phyloP scores from a whole-genome alignment of 805 yeast species.

The Candida ipomoeae region DNA sequence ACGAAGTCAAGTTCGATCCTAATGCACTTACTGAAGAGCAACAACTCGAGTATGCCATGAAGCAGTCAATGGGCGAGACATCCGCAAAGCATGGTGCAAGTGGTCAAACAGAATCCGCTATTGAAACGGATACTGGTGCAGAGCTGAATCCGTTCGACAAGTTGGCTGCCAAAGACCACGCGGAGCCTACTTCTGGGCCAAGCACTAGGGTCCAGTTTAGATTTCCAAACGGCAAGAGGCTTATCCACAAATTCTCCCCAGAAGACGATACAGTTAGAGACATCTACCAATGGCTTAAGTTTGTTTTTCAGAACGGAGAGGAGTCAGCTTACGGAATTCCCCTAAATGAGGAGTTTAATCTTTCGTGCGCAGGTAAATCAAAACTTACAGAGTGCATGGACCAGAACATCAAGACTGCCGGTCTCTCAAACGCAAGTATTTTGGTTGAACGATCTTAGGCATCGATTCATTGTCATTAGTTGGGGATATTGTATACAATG shows the following conservation, averaged over 20 bases:
- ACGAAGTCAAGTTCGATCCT: constrained; percentile 58
- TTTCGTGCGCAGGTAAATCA: constrained; percentile 32
- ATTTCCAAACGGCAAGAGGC: constrained; percentile 79
- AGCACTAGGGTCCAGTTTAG: constrained; percentile 83
- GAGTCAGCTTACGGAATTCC: constrained; percentile 51
- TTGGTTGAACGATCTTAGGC: constrained; percentile 47
- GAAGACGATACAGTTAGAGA: constrained; percentile 50
- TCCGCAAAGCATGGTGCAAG: constrained; percentile 6
- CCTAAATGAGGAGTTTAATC: constrained; percentile 25
- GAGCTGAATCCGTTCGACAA: constrained; percentile 42
- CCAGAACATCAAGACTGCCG: constrained; percentile 64
- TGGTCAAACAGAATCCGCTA: constrained; percentile 23
- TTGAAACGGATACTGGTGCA: constrained; percentile 15
- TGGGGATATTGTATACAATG: not conserved
- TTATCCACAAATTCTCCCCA: constrained; percentile 63
- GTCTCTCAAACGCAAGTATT: constrained; percentile 76
- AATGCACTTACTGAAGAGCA: constrained; percentile 74
- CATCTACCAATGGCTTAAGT: constrained; percentile 67
- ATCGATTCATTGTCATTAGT: not conserved
- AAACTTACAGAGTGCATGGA: constrained; percentile 57
- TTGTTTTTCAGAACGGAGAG: constrained; percentile 42
- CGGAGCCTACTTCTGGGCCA: constrained; percentile 61
- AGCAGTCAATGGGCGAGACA: constrained; percentile 49
- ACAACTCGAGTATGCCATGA: constrained; percentile 72
- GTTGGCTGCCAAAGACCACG: constrained; percentile 48